These are phyloP conservation scores for Ganoderma leucocontextum DNA, from an alignment of 1,284 basidiomycete species.

Conservation along the genomic window DNA sequence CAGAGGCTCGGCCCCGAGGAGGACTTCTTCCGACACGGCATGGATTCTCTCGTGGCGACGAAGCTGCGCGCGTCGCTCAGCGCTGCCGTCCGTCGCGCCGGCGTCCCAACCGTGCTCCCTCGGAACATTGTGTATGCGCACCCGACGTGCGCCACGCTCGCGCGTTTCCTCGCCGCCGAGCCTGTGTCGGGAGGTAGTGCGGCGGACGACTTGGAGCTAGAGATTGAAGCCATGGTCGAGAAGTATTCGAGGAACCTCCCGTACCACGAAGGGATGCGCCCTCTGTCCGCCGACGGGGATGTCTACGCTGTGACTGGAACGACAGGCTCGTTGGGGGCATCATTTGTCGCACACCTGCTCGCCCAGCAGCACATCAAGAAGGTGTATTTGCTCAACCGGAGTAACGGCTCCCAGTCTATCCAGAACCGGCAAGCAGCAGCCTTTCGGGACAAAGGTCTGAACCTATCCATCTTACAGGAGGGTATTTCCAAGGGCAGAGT, in stretches of 20 bases:
- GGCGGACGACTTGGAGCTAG: neutral
- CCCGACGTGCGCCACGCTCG: constrained; percentile 27
- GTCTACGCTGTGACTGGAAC: constrained; percentile 20
- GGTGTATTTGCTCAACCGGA: constrained; percentile 17
- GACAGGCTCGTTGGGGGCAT: constrained; percentile 16
- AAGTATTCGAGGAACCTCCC: constrained; percentile 11
- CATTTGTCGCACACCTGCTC: constrained; percentile 15
- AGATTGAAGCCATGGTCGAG: constrained; percentile 8
- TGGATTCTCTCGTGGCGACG: constrained; percentile 30
- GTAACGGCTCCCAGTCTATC: constrained; percentile 9
- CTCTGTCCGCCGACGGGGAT: neutral
- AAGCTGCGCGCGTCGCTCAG: constrained; percentile 22
- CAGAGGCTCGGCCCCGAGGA: constrained; percentile 5
- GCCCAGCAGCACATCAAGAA: constrained; percentile 3
- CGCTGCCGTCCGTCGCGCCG: constrained; percentile 14
- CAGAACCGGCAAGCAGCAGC: constrained; percentile 11
- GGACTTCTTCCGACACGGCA: constrained; percentile 21
- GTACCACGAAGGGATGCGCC: neutral
- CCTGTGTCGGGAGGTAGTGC: neutral
- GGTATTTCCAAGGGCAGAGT: neutral
- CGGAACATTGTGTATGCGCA: constrained; percentile 32
- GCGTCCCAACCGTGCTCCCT: constrained; percentile 17
- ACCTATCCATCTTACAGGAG: neutral
- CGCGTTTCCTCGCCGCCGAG: constrained; percentile 9
- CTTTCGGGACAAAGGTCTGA: constrained; percentile 13